Base-by-base conservation (phyloP, 106 monocot species). In the Platanthera guangdongensis region DNA sequence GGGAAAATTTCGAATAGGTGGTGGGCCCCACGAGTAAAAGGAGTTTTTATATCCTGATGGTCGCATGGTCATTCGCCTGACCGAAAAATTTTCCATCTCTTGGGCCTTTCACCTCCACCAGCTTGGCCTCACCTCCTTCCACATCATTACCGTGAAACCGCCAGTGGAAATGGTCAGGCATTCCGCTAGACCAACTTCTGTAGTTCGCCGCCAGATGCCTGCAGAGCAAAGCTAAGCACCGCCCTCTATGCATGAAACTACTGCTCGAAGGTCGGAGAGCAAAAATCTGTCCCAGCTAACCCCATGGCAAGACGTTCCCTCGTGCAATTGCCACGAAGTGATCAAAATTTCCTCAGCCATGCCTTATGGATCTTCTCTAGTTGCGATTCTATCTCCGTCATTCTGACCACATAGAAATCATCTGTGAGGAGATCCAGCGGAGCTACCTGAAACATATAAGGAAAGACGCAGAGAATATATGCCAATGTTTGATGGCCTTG, bases 21-120 rank as follows among this genome's bases (percentile, higher is more conserved):
- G n/a, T n/a, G n/a, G n/a, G n/a, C n/a, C n/a, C n/a, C n/a, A n/a
- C n/a, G n/a, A n/a, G n/a, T n/a, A n/a, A n/a, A n/a, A n/a, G n/a
- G n/a, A n/a, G n/a, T n/a, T n/a, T n/a, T n/a, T n/a, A n/a, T n/a
- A n/a, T n/a, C n/a, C n/a, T n/a, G n/a, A n/a, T n/a, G n/a, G n/a
- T n/a, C n/a, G n/a, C n/a, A n/a, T n/a, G n/a, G n/a, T n/a, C n/a
- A n/a, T n/a, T n/a, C n/a, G n/a, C n/a, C n/a, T n/a, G n/a, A n/a
- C n/a, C n/a, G n/a, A n/a, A n/a, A n/a, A n/a, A n/a, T n/a, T n/a
- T n/a, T n/a, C n/a, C n/a, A 78, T 99, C 97, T 46, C 82, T 88
- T 3, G 94, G 88, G 11, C 97, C 92, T 81, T 99, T 99, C 15
- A 99, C 97, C 80, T 99, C 97, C 11, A 99, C 97, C 54, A 99